A percentile compares a stretch with the other conserved stretches of the same genome.
phyloP scores from a whole-genome alignment of 169 alveolate genomes.

The Plasmodium gallinaceum region DNA sequence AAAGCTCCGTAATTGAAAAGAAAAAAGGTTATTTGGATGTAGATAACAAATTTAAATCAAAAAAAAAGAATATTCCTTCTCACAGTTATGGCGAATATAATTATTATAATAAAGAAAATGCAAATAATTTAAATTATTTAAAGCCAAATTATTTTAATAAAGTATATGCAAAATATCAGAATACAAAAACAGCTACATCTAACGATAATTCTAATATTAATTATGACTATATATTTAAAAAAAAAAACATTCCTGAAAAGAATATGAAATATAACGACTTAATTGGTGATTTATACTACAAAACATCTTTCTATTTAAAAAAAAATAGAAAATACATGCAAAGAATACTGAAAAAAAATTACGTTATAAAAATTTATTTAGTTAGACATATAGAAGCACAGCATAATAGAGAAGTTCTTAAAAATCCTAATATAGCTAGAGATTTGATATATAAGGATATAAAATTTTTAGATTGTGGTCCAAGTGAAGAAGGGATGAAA shows the following conservation, averaged over 20 bases:
- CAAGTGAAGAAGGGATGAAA: slow-evolving; percentile 52
- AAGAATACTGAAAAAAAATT: slow-evolving; percentile 27
- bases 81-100: background rate
- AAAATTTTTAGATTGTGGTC: slow-evolving; percentile 32
- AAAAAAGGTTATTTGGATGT: slow-evolving; percentile 8
- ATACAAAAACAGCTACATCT: no score
- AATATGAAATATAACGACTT: slow-evolving; percentile 13
- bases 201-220: background rate
- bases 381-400: slow-evolving; percentile 74
- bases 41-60: background rate
- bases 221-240: background rate
- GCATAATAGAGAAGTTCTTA: slow-evolving; percentile 50
- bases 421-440: slow-evolving; percentile 11
- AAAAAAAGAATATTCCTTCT: background rate
- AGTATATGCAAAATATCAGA: no score
- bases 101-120: slow-evolving; percentile 21
- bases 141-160: background rate
- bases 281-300: slow-evolving; percentile 48
- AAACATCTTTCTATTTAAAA: slow-evolving; percentile 31
- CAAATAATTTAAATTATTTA: background rate
- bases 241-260: background rate
- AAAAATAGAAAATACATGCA: slow-evolving; percentile 67
- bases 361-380: slow-evolving; percentile 45
- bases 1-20: background rate
- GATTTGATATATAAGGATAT: slow-evolving; percentile 33